Evolutionary conservation across 768 basidiomycete species (phyloP).

Genomic region (Panellus pusillus): DNA sequence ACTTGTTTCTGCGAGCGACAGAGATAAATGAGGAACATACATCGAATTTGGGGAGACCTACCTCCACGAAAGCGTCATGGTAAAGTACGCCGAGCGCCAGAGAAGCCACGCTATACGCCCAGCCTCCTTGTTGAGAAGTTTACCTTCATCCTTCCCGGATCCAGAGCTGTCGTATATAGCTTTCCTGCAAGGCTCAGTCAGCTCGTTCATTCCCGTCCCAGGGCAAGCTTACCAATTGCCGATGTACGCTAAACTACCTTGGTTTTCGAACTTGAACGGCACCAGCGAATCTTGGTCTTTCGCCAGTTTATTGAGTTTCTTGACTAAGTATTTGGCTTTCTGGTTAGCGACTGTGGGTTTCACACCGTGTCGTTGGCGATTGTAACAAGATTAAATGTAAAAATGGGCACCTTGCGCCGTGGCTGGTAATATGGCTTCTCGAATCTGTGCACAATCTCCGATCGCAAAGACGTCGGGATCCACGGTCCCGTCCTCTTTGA

Average conservation of each 20-base stretch:
- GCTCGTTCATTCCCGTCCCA: neutral
- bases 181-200: conserved; percentile 48
- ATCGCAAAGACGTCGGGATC: conserved; percentile 78
- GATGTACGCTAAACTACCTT: conserved; percentile 78
- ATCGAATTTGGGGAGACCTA: neutral
- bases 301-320: conserved; percentile 64
- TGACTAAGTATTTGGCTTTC: conserved; percentile 66
- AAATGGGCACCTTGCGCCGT: conserved; percentile 70
- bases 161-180: conserved; percentile 72
- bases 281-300: conserved; percentile 45
- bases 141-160: conserved; percentile 42
- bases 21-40: neutral
- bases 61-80: conserved; percentile 67
- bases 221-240: conserved; percentile 60
- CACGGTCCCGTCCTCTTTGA: conserved; percentile 50
- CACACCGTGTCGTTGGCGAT: conserved; percentile 13
- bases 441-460: conserved; percentile 72
- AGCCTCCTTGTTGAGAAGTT: conserved; percentile 58
- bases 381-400: conserved; percentile 1
- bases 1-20: conserved; percentile 17
- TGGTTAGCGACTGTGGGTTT: conserved; percentile 64
- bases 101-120: conserved; percentile 75
- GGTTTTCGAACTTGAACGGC: conserved; percentile 71
- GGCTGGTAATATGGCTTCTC: conserved; percentile 64
- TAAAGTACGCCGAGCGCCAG: conserved; percentile 82